Percentiles rank a stretch among this genome's conserved stretches.
These are phyloP conservation scores for Trypanosoma caninum DNA, from an alignment of 208 protist species.

Conservation along the genomic window DNA sequence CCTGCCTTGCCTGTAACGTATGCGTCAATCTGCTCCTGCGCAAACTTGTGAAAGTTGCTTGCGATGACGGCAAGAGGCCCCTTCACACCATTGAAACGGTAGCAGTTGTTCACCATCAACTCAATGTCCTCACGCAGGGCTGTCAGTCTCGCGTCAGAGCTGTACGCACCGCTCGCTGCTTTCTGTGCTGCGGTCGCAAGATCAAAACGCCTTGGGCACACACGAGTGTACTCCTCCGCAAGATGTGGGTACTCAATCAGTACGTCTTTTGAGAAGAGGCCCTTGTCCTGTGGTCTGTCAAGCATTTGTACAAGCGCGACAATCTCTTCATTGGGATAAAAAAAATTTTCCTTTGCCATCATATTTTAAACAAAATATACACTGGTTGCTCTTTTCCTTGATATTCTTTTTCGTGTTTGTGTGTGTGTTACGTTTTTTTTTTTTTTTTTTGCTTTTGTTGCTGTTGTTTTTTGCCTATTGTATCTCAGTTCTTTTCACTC, in stretches of 20 bases:
- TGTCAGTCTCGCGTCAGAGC: constrained; percentile 45
- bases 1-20: constrained; percentile 59
- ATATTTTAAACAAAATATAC: neutral
- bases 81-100: constrained; percentile 70
- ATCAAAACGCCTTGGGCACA: constrained; percentile 76
- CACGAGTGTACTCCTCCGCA: constrained; percentile 58
- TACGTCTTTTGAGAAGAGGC: constrained; percentile 78
- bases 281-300: constrained; percentile 64
- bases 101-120: constrained; percentile 86
- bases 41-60: constrained; percentile 59
- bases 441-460: no score
- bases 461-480: no score
- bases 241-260: constrained; percentile 72
- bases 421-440: no score
- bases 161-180: constrained; percentile 60
- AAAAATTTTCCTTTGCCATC: constrained; percentile 2
- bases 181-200: constrained; percentile 62
- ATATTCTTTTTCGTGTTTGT: neutral
- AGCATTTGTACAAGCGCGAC: constrained; percentile 63
- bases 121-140: constrained; percentile 57
- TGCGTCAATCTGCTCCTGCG: constrained; percentile 50
- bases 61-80: constrained; percentile 51
- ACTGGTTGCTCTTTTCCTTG: neutral
- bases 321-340: constrained; percentile 61
- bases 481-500: no score